These are phyloP conservation scores for Hydrangea macrophylla DNA, from an alignment of 148 eudicot genomes.

Conservation along the genomic window DNA sequence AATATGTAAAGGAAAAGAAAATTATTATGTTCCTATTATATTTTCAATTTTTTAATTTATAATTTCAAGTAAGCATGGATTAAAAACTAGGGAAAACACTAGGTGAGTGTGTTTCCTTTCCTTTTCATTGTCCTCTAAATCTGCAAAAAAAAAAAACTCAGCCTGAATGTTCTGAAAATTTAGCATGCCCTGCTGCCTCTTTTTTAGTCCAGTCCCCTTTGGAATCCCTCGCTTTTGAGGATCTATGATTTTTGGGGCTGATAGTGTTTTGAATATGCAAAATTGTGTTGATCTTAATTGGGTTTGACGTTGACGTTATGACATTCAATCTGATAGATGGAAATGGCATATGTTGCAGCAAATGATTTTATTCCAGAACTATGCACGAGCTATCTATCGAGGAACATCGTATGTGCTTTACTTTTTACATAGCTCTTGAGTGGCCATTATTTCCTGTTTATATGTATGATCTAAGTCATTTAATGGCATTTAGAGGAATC, in stretches of 20 bases:
- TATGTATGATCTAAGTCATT: not conserved
- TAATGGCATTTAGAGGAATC: not conserved
- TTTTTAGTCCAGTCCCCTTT: not conserved
- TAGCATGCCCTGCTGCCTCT: not conserved
- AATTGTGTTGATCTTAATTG: not conserved
- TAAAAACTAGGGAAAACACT: no score
- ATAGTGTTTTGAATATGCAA: not conserved
- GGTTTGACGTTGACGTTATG: slow-evolving; percentile 15
- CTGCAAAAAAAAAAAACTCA: no score
- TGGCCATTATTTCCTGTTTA: not conserved
- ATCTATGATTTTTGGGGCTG: not conserved
- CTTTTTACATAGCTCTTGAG: slow-evolving; percentile 11
- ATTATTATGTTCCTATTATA: no score
- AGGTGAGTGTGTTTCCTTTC: no score
- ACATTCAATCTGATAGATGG: slow-evolving; percentile 28
- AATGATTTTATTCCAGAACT: slow-evolving; percentile 52
- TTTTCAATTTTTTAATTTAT: no score
- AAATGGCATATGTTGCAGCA: slow-evolving; percentile 57
- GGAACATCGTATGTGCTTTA: slow-evolving; percentile 73
- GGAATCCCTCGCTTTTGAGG: no score
- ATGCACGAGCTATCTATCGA: slow-evolving; percentile 75
- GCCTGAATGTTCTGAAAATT: not conserved
- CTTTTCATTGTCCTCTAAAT: no score
- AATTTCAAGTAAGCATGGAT: no score
- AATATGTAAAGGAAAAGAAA: no score